Conservation (phyloP, 768 basidiomycete genomes). For the Tylopilus sp. region DNA sequence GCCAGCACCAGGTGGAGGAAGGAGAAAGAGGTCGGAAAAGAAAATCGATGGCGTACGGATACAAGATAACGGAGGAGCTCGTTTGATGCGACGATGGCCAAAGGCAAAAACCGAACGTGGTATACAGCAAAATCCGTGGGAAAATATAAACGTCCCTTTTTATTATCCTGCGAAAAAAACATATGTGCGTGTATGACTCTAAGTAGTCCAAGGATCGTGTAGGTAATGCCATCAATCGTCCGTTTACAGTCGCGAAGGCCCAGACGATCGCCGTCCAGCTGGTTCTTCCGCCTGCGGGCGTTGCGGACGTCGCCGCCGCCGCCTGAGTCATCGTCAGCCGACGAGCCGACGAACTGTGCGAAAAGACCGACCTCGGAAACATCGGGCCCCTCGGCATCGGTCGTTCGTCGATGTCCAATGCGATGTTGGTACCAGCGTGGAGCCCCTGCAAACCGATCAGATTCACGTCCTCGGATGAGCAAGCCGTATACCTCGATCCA, state of each 20-base stretch:
- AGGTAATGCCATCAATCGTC: not conserved
- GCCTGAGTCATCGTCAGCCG: slow-evolving; percentile 11
- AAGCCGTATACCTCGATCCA: slow-evolving; percentile 83
- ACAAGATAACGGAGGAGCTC: slow-evolving; percentile 33
- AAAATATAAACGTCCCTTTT: slow-evolving; percentile 9
- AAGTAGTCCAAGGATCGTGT: not conserved
- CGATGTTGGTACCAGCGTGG: slow-evolving; percentile 89
- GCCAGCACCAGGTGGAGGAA: slow-evolving; percentile 21
- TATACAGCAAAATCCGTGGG: slow-evolving; percentile 29
- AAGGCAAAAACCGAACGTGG: slow-evolving; percentile 34
- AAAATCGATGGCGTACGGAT: slow-evolving; percentile 35
- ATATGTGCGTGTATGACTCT: not conserved
- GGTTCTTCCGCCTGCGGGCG: slow-evolving; percentile 13
- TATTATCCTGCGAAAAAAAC: not conserved
- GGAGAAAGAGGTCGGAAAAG: slow-evolving; percentile 6
- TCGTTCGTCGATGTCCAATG: slow-evolving; percentile 88
- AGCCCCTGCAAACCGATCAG: slow-evolving; percentile 53
- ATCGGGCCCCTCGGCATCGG: slow-evolving; percentile 89
- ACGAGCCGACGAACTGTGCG: too few relatives aligned
- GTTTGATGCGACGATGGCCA: slow-evolving; percentile 28
- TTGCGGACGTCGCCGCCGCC: slow-evolving; percentile 29
- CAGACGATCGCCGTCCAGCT: not conserved
- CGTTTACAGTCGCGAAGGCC: not conserved
- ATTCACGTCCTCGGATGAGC: not conserved
- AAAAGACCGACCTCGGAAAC: slow-evolving; percentile 62